Percentiles rank a stretch among this genome's conserved stretches.
Evolutionary conservation across 2,329 filamentous ascomycete genomes (phyloP).

Genomic region (Pseudonectria buxi): DNA sequence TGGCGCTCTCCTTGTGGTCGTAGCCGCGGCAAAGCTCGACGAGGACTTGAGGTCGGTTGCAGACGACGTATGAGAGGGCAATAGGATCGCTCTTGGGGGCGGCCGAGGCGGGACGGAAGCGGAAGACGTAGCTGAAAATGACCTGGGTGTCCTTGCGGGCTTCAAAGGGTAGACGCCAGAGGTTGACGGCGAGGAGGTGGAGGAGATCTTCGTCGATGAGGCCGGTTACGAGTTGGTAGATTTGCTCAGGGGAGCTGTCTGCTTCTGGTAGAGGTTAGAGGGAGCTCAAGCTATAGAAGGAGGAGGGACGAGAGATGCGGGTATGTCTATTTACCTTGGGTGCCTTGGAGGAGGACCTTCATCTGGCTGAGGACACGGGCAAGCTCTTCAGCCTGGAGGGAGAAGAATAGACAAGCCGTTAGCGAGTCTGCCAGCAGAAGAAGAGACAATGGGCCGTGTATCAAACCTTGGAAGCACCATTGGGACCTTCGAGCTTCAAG

Average conservation of each 20-base stretch:
- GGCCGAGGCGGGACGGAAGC: slow-evolving; percentile 68
- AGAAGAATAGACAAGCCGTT: background rate
- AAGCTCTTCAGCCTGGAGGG: slow-evolving; percentile 70
- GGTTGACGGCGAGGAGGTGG: slow-evolving; percentile 71
- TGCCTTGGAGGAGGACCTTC: slow-evolving; percentile 90
- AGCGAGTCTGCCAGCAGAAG: background rate
- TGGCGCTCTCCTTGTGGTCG: slow-evolving; percentile 82
- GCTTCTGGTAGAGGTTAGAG: slow-evolving; percentile 50
- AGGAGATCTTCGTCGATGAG: slow-evolving; percentile 88
- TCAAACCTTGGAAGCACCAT: slow-evolving; percentile 40
- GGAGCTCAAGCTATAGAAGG: background rate
- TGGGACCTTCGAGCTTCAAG: slow-evolving; percentile 43
- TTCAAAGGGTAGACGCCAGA: slow-evolving; percentile 87
- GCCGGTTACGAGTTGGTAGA: slow-evolving; percentile 76
- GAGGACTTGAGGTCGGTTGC: slow-evolving; percentile 78
- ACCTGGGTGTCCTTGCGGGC: slow-evolving; percentile 92
- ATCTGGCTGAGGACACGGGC: slow-evolving; percentile 81
- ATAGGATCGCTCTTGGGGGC: slow-evolving; percentile 68
- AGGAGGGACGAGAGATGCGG: background rate
- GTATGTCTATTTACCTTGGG: slow-evolving; percentile 59
- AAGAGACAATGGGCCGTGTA: background rate
- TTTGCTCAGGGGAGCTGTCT: slow-evolving; percentile 80
- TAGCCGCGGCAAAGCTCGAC: slow-evolving; percentile 86
- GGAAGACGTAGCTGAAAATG: slow-evolving; percentile 91
- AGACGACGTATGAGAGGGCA: slow-evolving; percentile 82